Base-by-base conservation (phyloP, 2,329 filamentous ascomycete genomes). In the Alternaria arborescens region DNA sequence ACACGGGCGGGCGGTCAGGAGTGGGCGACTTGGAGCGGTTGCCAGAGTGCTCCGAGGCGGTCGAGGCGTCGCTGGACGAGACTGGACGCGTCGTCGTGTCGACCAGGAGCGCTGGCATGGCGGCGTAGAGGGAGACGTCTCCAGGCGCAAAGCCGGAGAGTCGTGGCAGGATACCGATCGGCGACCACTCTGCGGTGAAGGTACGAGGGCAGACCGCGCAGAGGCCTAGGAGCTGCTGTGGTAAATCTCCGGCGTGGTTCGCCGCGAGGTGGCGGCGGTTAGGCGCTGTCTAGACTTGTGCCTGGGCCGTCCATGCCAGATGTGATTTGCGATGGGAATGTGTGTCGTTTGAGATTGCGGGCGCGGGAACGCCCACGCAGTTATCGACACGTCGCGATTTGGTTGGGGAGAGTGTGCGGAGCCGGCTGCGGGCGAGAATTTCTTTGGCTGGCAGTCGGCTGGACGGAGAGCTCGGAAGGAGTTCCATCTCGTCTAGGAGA, bases 81-180 rank as follows among this genome's bases (percentile, higher is more conserved):
- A 61, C 52, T 22, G 70, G 67, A 26, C 64, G 65, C 38, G 71
- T 57, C 54, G 67, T 72, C 42, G 71, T 76, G 62, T 74, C 69
- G 58, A 75, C 70, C 64, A 75, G 60, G 64, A 78, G 74, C 56
- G 77, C 77, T 58, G 77, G 77, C 77, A 79, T 79, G 72, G 68
- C 72, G 71, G 65, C 67, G 71, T 68, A 58, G 64, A 62, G 65
- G 54, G 58, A 62, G 58, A 64, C 61, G 64, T 63, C 66, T 57
- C 60, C 48, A 65, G 64, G 64, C 66, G 58, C 58, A 52, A 52
- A 48, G 65, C 67, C 62, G 61, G 54, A 64, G 61, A 64, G 68
- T 53, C 51, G 41, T 60, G 52, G 58, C 63, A 56, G 58, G 53
- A 61, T 55, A 24, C 52, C 56, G 57, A 62, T 54, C 57, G 60